Evolutionary conservation across 2,329 filamentous ascomycete genomes (phyloP).

Genomic region (Stemphylium lycopersici): DNA sequence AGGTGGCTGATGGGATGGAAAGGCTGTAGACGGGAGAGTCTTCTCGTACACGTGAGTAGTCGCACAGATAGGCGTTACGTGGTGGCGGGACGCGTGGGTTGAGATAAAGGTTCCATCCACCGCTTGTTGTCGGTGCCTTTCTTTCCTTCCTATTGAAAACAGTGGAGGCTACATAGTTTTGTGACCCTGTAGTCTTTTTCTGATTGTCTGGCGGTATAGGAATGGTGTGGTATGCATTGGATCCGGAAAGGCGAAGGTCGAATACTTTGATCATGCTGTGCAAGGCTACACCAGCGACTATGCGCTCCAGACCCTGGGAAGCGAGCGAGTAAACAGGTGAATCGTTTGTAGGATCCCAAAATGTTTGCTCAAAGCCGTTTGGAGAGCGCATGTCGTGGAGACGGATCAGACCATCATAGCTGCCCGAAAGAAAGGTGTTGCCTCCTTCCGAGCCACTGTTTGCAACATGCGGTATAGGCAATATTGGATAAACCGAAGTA

Average conservation of each 20-base stretch:
- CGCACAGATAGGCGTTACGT: slow-evolving; percentile 19
- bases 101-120: slow-evolving; percentile 57
- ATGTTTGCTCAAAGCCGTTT: slow-evolving; percentile 55
- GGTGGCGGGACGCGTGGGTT: slow-evolving; percentile 40
- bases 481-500: slow-evolving; percentile 55
- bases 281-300: slow-evolving; percentile 63
- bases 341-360: slow-evolving; percentile 62
- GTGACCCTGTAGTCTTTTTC: neutral
- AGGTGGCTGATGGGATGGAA: slow-evolving; percentile 53
- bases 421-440: slow-evolving; percentile 64
- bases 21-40: slow-evolving; percentile 57
- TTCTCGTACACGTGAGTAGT: slow-evolving; percentile 25
- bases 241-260: slow-evolving; percentile 61
- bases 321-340: slow-evolving; percentile 65
- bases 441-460: slow-evolving; percentile 47
- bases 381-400: slow-evolving; percentile 67
- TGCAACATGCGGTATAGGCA: slow-evolving; percentile 46
- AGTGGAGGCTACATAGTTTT: slow-evolving; percentile 23
- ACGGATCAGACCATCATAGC: slow-evolving; percentile 62
- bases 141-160: slow-evolving; percentile 15
- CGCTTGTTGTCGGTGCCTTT: slow-evolving; percentile 12
- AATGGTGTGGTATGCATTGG: slow-evolving; percentile 47
- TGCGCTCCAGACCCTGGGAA: slow-evolving; percentile 61
- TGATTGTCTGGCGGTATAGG: slow-evolving; percentile 20
- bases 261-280: slow-evolving; percentile 68